Evolutionary conservation across 257 asterid species (phyloP), one percentile per base, ranked within the genome.

Genomic region (Prunella vulgaris): DNA sequence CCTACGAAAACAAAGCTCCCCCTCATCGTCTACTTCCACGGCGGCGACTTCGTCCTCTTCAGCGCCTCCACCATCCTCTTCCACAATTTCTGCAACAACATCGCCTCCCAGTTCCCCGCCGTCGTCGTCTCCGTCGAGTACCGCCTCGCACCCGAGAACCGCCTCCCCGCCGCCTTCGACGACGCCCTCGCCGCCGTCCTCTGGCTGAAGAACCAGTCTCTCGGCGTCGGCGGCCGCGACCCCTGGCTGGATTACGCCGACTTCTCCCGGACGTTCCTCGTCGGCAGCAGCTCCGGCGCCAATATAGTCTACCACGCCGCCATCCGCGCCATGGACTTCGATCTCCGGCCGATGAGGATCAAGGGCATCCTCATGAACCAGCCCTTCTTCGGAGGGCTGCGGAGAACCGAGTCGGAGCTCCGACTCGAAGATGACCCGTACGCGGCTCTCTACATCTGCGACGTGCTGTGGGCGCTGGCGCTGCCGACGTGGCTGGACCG

Each of bases 281-380:
- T 76, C 8, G 85, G 81, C 2, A 77, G 77, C 66, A 72, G 85
- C 62, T 77, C 83, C 5, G 83, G 85, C 12, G 85, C 64, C 5
- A 81, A 81, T 56, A 53, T 72, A 10, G 79, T 56, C 22, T 81
- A 72, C 73, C 76, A 78, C 42, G 61, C 40, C 1, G 81, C 77
- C 3, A 14, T 65, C 12, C 77, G 83, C 3, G 60, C 81, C 0
- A 57, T 48, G 12, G 69, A 69, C 3, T 61, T 32, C 46, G 42
- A 77, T 20, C 51, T 78, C 44, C 25, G 72, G 24, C 85, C 85
- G 1, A 3, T 81, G 15, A 7, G 22, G 15, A 76, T 75, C 69
- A 64, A 33, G n/a, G 85, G 85, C 1, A 15, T 81, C 46, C 14
- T 81, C 1, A 1, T 81, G 35, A 78, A 77, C 28, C 85, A 81